A percentile compares a stretch with the other conserved stretches of the same genome.
Conservation (phyloP, 345 rosid species). For the Lumnitzera racemosa region DNA sequence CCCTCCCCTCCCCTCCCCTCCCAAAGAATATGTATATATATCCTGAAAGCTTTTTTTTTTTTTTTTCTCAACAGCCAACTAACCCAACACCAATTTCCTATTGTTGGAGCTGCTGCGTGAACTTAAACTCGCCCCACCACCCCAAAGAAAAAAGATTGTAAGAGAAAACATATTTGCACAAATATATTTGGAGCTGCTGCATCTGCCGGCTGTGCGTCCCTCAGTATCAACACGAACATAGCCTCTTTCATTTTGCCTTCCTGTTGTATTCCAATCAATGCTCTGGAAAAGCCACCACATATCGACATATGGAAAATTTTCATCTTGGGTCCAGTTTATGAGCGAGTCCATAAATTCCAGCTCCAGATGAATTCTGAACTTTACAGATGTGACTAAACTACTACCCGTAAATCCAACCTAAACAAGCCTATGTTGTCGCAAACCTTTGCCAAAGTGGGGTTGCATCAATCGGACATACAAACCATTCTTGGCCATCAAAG, state of each 20-base stretch:
- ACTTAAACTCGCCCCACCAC: not conserved
- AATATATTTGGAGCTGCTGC: constrained; percentile 13
- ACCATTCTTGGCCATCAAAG: constrained; percentile 76
- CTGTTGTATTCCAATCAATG: too few relatives aligned
- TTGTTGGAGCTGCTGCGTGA: constrained; percentile 20
- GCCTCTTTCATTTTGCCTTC: too few relatives aligned
- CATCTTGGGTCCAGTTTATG: too few relatives aligned
- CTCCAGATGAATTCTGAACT: constrained; percentile 13
- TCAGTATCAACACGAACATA: too few relatives aligned
- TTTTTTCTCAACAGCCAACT: constrained; percentile 25
- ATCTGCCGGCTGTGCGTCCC: constrained; percentile 5
- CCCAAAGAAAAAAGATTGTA: not conserved
- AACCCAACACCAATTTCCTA: constrained; percentile 7
- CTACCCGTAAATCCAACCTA: constrained; percentile 24
- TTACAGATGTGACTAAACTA: constrained; percentile 12
- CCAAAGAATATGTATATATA: constrained; percentile 55
- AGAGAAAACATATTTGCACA: constrained; percentile 9
- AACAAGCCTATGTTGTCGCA: constrained; percentile 80
- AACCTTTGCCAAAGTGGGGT: constrained; percentile 92
- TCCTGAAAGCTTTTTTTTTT: constrained; percentile 8
- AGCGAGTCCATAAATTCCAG: constrained; percentile 4
- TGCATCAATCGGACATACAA: constrained; percentile 94
- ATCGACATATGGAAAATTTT: too few relatives aligned
- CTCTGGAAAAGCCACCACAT: too few relatives aligned
- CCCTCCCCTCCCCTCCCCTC: constrained; percentile 45